A percentile compares a stretch with the other conserved stretches of the same genome.
Conservation (phyloP, 305 asterid species). For the Rubia balearica region DNA sequence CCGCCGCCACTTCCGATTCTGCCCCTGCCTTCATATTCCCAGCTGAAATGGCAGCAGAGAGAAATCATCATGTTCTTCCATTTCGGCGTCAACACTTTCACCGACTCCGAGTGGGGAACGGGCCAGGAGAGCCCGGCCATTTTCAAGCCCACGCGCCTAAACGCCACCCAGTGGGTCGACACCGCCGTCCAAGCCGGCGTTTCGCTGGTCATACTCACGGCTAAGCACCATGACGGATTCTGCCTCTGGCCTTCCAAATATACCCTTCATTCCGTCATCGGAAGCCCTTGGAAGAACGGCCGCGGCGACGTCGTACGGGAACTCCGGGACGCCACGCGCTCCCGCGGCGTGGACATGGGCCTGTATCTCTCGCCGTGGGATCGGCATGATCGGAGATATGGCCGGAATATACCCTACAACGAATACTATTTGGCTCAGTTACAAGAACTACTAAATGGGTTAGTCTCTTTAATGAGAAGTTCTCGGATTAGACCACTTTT, state of each 20-base stretch:
- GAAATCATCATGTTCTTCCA: slow-evolving; percentile 82
- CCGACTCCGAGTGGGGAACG: slow-evolving; percentile 81
- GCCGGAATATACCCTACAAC: slow-evolving; percentile 50
- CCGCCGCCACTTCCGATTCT: slow-evolving; percentile 83
- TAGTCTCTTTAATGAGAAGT: no score
- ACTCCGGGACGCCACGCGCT: slow-evolving; percentile 44
- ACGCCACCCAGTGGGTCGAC: slow-evolving; percentile 73
- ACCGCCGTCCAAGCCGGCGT: slow-evolving; percentile 57
- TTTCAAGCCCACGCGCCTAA: slow-evolving; percentile 54
- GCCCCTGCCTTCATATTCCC: slow-evolving; percentile 69
- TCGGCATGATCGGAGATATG: slow-evolving; percentile 74
- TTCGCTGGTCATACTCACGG: slow-evolving; percentile 69
- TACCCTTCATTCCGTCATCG: slow-evolving; percentile 65
- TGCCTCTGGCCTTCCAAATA: slow-evolving; percentile 91
- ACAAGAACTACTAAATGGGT: slow-evolving; percentile 75
- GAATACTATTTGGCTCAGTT: slow-evolving; percentile 86
- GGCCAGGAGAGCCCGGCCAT: slow-evolving; percentile 59
- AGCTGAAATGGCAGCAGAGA: slow-evolving; percentile 84
- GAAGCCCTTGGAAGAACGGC: slow-evolving; percentile 73
- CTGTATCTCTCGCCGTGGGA: slow-evolving; percentile 95
- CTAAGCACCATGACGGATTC: slow-evolving; percentile 92
- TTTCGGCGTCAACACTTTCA: slow-evolving; percentile 85
- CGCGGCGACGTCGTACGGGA: slow-evolving; percentile 65
- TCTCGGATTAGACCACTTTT: no score
- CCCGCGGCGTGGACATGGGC: slow-evolving; percentile 63